Conservation (phyloP, 495 filamentous ascomycete species). For the Evernia prunastri region DNA sequence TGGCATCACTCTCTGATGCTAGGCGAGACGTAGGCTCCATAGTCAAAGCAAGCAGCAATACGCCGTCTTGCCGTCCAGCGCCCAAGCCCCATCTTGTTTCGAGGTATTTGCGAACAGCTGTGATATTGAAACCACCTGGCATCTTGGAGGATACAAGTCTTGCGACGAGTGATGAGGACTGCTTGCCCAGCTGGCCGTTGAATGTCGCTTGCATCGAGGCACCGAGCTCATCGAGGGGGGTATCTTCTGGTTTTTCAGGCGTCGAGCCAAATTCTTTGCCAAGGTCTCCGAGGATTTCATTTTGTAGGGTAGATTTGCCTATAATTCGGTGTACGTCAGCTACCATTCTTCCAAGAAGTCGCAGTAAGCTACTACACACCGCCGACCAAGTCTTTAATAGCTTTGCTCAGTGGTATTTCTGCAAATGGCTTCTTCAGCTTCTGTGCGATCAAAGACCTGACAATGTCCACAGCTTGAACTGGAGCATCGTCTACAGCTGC, state of each 20-base stretch:
- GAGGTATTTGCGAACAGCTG: constrained; percentile 84
- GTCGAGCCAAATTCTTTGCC: constrained; percentile 98
- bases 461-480: constrained; percentile 80
- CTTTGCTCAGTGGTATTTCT: constrained; percentile 91
- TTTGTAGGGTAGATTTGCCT: constrained; percentile 97
- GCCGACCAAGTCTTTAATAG: constrained; percentile 97
- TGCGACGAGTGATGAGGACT: constrained; percentile 87
- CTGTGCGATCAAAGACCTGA: constrained; percentile 89
- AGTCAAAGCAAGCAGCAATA: constrained; percentile 80
- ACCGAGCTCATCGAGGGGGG: constrained; percentile 88
- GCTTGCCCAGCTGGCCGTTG: constrained; percentile 95
- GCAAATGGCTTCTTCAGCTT: constrained; percentile 91
- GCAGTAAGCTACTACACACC: constrained; percentile 54
- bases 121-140: constrained; percentile 99
- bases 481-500: constrained; percentile 79
- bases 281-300: constrained; percentile 90
- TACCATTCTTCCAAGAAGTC: not conserved
- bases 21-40: constrained; percentile 86
- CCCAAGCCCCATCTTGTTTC: constrained; percentile 90
- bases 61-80: constrained; percentile 84
- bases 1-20: constrained; percentile 82
- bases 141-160: constrained; percentile 97
- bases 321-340: constrained; percentile 22
- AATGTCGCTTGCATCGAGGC: constrained; percentile 96
- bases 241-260: constrained; percentile 97